Evolutionary conservation across 352 stramenopile species (phyloP), one percentile per base, ranked within the genome.

Genomic region (Globisporangium abappressorium): DNA sequence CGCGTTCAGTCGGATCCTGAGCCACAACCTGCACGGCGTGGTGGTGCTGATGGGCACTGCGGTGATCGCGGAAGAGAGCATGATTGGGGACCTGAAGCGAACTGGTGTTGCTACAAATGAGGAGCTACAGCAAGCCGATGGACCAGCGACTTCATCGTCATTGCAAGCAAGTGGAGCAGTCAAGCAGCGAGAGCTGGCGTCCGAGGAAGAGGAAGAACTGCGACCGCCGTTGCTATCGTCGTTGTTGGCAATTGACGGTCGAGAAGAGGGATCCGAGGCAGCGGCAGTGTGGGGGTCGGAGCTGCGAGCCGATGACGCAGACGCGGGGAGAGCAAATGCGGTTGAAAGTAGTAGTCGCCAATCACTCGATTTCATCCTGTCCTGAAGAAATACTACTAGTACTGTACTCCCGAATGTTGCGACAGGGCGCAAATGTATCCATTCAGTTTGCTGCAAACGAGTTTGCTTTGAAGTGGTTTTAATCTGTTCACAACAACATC

Each of bases 61-160:
- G 7, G 14, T 33, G 61, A 66, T 66, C 61, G 33, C 30, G 3
- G 61, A 66, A 15, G 61, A 53, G 61, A 66, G 61, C 20, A 54
- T 58, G 33, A 58, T 66, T 41, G 28, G 28, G 1, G 47, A 38
- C 2, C 26, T 64, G 5, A 41, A 36, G 26, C 24, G 24, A 5
- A 33, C 28, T 33, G 28, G 28, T 33, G 28, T 33, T 34, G 49
- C 9, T 15, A 56, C 18, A 28, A 30, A 5, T 5, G 43, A 30
- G 36, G 14, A 38, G 34, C 34, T 20, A 5, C 38, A 18, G 3
- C 7, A 9, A n/a, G 15, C 2, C 3, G 41, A n/a, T 15, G 18
- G 5, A 46, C 38, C 5, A 20, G 38, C 5, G 18, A 30, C 18
- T 15, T 30, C 55, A 12, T 20, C 38, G 4, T 4, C 38, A 12